A percentile compares a stretch with the other conserved stretches of the same genome.
phyloP scores from a whole-genome alignment of 1,139 yeast genomes.

The Ashbya aceris region DNA sequence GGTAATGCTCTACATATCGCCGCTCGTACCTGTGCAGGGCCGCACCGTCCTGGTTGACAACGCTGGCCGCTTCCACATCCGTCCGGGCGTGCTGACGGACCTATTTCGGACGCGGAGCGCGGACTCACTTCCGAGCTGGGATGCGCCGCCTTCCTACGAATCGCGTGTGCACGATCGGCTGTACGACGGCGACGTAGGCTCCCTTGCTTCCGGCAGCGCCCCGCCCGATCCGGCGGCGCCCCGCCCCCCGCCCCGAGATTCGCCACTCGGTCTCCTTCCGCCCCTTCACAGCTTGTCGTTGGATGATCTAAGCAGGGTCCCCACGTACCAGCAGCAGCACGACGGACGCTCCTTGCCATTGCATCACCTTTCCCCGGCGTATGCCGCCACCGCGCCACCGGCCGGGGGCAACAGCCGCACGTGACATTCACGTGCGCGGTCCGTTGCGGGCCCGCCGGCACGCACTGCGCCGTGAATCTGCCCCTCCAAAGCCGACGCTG shows the following conservation, averaged over 20 bases:
- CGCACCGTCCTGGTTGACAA: slow-evolving; percentile 44
- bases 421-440: too few relatives aligned
- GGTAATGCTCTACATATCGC: slow-evolving; percentile 46
- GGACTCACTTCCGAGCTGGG: neutral
- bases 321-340: slow-evolving; percentile 7
- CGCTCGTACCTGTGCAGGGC: slow-evolving; percentile 45
- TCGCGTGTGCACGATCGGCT: slow-evolving; percentile 7
- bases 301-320: slow-evolving; percentile 8
- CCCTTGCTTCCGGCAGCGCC: neutral
- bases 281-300: slow-evolving; percentile 4
- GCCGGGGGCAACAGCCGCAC: neutral
- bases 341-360: slow-evolving; percentile 8
- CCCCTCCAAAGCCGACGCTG: too few relatives aligned
- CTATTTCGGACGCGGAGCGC: slow-evolving; percentile 12
- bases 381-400: slow-evolving; percentile 2
- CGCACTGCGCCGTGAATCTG: too few relatives aligned
- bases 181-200: slow-evolving; percentile 2
- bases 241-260: neutral
- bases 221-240: slow-evolving; percentile 2
- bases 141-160: slow-evolving; percentile 14
- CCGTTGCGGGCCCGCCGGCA: too few relatives aligned
- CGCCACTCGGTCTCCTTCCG: neutral
- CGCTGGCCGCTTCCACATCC: slow-evolving; percentile 41
- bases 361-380: slow-evolving; percentile 8
- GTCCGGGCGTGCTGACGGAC: slow-evolving; percentile 27